Evolutionary conservation across 192 early-diverging fungal genomes (phyloP), one percentile per base, ranked within the genome.

Genomic region (Geranomyces variabilis): DNA sequence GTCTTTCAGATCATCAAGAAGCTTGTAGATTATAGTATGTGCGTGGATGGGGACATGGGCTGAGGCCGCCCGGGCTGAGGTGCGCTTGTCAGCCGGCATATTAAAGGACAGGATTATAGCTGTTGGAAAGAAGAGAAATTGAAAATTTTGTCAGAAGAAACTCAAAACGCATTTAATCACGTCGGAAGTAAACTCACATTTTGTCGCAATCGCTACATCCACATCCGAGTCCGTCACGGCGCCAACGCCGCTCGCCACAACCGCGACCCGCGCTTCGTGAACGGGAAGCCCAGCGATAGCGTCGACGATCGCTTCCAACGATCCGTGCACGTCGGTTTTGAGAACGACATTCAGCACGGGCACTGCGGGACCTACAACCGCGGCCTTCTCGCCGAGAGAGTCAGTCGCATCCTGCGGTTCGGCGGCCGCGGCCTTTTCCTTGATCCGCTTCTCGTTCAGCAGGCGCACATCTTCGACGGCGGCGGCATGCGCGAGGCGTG

Each of bases 271-370:
- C 47, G 94, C 90, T 64, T 94, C 90, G 69, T 92, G 87, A 26
- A 81, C 86, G 0, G 92, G 94, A 8, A 99, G 68, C n/a, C 87
- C 86, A 51, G 85, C 68, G 17, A 99, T 77, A 5, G 89, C 88
- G 62, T 91, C 90, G 0, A 85, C 79, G 0, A 99, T 84, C 0
- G 96, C 95, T 73, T 97, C 96, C 19, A 93, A 83, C 4, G 94
- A 93, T 31, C 96, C 96, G 67, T 93, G 91, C 2, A 99, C 96
- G 75, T 99, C 96, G 64, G 86, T 86, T 79, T 94, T 94, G 26
- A 94, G 78, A 64, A 94, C 78, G 29, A 90, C 77, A 46, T 82
- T 77, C 31, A 90, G 71, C 71, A 78, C 66, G 71, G 80, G 47
- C 67, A 71, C 48, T 80, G 74, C 53, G 73, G 74, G 89, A 70